phyloP scores from a whole-genome alignment of 805 yeast genomes.

The Cyberlindnera amylophila region DNA sequence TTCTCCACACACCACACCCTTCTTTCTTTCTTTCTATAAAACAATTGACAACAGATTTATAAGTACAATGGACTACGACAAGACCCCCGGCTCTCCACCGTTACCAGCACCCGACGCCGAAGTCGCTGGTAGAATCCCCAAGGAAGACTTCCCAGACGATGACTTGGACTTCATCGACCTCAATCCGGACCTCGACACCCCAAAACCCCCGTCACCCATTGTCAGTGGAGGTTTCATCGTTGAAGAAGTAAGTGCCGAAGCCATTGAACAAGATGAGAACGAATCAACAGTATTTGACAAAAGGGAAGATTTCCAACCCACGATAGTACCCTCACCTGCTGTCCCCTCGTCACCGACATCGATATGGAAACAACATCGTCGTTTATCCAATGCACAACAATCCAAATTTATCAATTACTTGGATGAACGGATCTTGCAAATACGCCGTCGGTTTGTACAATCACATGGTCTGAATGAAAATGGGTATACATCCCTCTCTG shows the following conservation, averaged over 20 bases:
- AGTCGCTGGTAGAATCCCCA: constrained; percentile 9
- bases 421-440: constrained; percentile 47
- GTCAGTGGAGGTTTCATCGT: not conserved
- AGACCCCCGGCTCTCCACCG: constrained; percentile 25
- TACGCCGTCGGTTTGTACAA: constrained; percentile 52
- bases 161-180: constrained; percentile 25
- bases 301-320: constrained; percentile 16
- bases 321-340: constrained; percentile 11
- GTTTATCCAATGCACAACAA: constrained; percentile 48
- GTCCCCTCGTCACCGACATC: not conserved
- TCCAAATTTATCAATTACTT: constrained; percentile 50
- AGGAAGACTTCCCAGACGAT: constrained; percentile 9
- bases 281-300: constrained; percentile 5
- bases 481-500: constrained; percentile 27
- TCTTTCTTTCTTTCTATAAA: no score
- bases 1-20: not conserved
- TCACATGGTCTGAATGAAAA: constrained; percentile 33
- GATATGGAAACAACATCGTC: constrained; percentile 17
- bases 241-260: constrained; percentile 1
- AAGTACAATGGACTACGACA: constrained; percentile 13
- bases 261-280: constrained; percentile 1
- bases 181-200: constrained; percentile 22
- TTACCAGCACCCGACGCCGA: constrained; percentile 25
- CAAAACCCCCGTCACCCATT: not conserved
- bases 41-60: no score